Base-by-base conservation (phyloP, 768 basidiomycete species). In the Hemileccinum impolitum region DNA sequence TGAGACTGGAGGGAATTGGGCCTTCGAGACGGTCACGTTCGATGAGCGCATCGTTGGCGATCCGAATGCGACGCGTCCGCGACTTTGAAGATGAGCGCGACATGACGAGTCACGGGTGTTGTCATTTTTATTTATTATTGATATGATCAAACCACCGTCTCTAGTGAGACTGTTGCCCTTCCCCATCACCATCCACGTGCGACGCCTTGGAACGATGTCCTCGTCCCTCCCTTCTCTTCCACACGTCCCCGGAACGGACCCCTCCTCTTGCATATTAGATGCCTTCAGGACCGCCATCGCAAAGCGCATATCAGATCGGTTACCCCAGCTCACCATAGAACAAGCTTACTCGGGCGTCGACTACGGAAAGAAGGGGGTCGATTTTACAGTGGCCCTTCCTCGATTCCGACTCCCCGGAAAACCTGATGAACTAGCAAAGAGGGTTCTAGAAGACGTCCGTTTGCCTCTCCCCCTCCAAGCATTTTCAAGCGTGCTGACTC, bases 311-410 rank as follows among this genome's bases (percentile, higher is more conserved):
- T 79, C 82, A 8, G 82, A 86, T 43, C 77, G 81, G 0, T 69
- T 91, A 7, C 81, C 83, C 25, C 68, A 70, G 3, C 69, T 95
- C 44, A 75, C 85, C 0, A 52, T 91, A 23, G 87, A 89, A 35
- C 82, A 90, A 60, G 91, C 84, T 0, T 96, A 90, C 68, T 65
- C 77, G 19, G 94, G 90, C 18, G 86, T 96, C 1, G 87, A 94
- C 64, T 89, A 86, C 54, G 91, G 90, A 31, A 92, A 94, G 71
- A 94, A 94, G 69, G 91, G 89, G n/a, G 84, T 79, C 38, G 95
- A 98, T 70, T 93, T 96, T 58, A 87, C 88, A 0, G 80, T 97
- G 17, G 93, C 95, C 1, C 68, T 97, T 42, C 90, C 94, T n/a
- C 80, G 94, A 53, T 97, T 94, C 72, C 77, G 90, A 47, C 72